Conservation (phyloP, 805 yeast species). For the Sugiyamaella lignohabitans region DNA sequence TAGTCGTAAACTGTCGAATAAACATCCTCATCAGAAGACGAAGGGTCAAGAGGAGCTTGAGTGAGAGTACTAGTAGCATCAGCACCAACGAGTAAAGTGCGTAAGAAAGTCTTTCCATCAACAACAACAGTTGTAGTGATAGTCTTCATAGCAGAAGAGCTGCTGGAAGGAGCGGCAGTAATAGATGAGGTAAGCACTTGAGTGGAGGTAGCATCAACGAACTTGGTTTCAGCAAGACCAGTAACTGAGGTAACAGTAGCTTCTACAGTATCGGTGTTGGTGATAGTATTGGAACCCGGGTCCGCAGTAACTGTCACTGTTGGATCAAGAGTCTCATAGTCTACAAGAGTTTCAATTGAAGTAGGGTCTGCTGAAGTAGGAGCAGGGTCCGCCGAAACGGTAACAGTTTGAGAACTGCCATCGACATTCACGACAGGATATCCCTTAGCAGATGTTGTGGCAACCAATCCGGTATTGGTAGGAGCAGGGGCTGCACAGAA, state of each 20-base stretch:
- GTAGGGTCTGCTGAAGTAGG: not conserved
- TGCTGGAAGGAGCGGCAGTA: conserved; percentile 1
- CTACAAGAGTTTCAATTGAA: conserved; percentile 2
- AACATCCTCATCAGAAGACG: conserved; percentile 1
- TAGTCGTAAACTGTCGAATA: conserved; percentile 2
- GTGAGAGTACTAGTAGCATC: conserved; percentile 6
- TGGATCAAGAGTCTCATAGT: conserved; percentile 6
- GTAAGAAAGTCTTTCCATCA: conserved; percentile 4
- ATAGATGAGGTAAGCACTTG: conserved; percentile 2
- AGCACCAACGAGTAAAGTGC: conserved; percentile 7
- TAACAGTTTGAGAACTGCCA: conserved; percentile 17
- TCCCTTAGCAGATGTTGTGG: conserved; percentile 8
- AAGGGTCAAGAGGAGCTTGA: conserved; percentile 2
- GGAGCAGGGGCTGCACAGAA: conserved; percentile 12
- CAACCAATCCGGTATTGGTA: not conserved
- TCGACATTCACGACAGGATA: conserved; percentile 24
- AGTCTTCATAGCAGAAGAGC: conserved; percentile 1
- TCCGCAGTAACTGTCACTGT: conserved; percentile 6
- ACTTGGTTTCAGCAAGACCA: conserved; percentile 7
- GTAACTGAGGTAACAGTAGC: conserved; percentile 6
- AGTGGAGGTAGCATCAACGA: conserved; percentile 13
- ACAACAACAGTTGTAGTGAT: conserved; percentile 6
- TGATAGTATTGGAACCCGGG: conserved; percentile 2
- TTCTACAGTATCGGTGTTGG: not conserved
- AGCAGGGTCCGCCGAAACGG: conserved; percentile 8